Evolutionary conservation across 192 early-diverging fungal genomes (phyloP), one percentile per base, ranked within the genome.

Genomic region (Geosiphon pyriformis): DNA sequence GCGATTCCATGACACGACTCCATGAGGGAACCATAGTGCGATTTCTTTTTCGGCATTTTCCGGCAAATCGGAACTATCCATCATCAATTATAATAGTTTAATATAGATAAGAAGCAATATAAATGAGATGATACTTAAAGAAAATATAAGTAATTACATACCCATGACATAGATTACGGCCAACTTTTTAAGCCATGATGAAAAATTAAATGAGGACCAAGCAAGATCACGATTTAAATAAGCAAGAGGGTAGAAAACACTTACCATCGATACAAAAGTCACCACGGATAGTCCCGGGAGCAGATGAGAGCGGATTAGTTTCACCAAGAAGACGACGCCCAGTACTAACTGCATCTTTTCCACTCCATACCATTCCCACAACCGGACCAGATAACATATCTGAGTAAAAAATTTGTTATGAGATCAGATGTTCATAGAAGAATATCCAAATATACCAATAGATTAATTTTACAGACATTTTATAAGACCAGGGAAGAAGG

Each of bases 321-420:
- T 89, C 90, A 61, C 91, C 91, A 25, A 95, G 83, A 74, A 94
- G 81, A 54, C 79, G 78, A 76, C 94, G 92, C 65, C 94, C 94
- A 71, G 85, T 85, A 87, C 92, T 91, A 82, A 95, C 91, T 56
- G 80, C 91, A 29, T 85, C 84, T 87, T 93, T 92, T 65, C 94
- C 94, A 72, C 80, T 75, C 87, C 90, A 93, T 68, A 96, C 94
- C 89, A 96, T 94, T 75, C 85, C 93, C 63, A 93, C 92, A 67
- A 96, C 94, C 70, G 94, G 94, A 58, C 94, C 94, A 42, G 92
- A 92, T 71, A 83, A 78, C 92, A 95, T 95, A 86, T 86, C 83
- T 70, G 3, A n/a, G n/a, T n/a, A n/a, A n/a, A n/a, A n/a, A n/a
- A n/a, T n/a, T n/a, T 42, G 15, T 42, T 42, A 42, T 42, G 7